Evolutionary conservation across 31 red algal species (phyloP).

Genomic region (Asparagopsis taxiformis): DNA sequence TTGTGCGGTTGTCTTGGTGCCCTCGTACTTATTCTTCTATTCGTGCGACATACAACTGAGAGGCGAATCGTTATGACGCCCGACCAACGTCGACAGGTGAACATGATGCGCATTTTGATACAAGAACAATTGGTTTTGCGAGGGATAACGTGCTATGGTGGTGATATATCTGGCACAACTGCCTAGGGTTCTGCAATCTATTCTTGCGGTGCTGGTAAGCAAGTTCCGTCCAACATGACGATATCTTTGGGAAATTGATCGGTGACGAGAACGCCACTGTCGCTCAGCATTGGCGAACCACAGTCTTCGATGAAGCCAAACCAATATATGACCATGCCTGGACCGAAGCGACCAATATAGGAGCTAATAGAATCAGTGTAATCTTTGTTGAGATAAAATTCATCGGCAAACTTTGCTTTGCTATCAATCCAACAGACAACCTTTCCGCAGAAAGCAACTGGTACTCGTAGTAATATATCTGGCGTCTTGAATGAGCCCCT

Average conservation of each 20-base stretch:
- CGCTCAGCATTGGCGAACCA: conserved; percentile 45
- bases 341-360: conserved; percentile 79
- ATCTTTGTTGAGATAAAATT: conserved; percentile 65
- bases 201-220: background rate
- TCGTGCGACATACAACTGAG: conserved; percentile 16
- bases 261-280: conserved; percentile 54
- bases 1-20: conserved; percentile 21
- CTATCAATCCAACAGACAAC: conserved; percentile 56
- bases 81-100: conserved; percentile 2
- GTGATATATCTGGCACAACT: no score
- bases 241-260: conserved; percentile 48
- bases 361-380: conserved; percentile 72
- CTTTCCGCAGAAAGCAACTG: conserved; percentile 36
- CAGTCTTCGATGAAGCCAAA: conserved; percentile 79
- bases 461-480: conserved; percentile 64
- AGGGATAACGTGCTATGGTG: background rate
- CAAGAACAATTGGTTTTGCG: background rate
- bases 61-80: background rate
- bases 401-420: conserved; percentile 86
- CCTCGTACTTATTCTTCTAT: conserved; percentile 3
- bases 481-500: conserved; percentile 69
- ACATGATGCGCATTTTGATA: background rate
- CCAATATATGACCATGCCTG: conserved; percentile 83
- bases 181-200: no score
- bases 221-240: conserved; percentile 24